Evolutionary conservation across 2,329 filamentous ascomycete genomes (phyloP).

Genomic region (Penicillium sclerotigenum): DNA sequence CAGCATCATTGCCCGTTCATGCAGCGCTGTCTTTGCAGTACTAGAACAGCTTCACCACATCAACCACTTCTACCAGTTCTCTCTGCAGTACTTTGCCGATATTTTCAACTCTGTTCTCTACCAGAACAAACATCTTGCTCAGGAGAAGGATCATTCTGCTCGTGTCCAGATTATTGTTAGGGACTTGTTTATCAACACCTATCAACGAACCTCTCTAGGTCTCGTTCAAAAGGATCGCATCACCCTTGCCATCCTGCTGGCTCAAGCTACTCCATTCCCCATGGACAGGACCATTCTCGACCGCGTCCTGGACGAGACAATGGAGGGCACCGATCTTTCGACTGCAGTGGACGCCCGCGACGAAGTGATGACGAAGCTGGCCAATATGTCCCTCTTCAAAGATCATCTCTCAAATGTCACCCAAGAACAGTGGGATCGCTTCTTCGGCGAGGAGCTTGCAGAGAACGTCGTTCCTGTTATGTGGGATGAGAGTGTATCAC

Average conservation of each 20-base stretch:
- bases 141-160: constrained; percentile 69
- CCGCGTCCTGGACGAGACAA: constrained; percentile 71
- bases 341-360: constrained; percentile 62
- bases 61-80: constrained; percentile 99
- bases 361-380: constrained; percentile 65
- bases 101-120: constrained; percentile 93
- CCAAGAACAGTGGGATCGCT: constrained; percentile 69
- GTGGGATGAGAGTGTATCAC: constrained; percentile 64
- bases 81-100: constrained; percentile 93
- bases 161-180: constrained; percentile 87
- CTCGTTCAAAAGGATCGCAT: constrained; percentile 91
- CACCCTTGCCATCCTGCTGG: constrained; percentile 89
- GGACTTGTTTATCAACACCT: constrained; percentile 86
- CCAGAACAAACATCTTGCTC: constrained; percentile 68
- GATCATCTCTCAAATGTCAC: constrained; percentile 63
- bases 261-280: constrained; percentile 90
- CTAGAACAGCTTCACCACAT: constrained; percentile 96
- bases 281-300: constrained; percentile 93
- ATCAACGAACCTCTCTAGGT: constrained; percentile 88
- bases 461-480: constrained; percentile 77
- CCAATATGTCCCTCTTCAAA: constrained; percentile 70
- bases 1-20: constrained; percentile 86
- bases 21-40: constrained; percentile 95
- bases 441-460: constrained; percentile 80
- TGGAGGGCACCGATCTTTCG: constrained; percentile 76